Base-by-base conservation (phyloP, 164 flowering plant species). In the Liquidambar formosana region DNA sequence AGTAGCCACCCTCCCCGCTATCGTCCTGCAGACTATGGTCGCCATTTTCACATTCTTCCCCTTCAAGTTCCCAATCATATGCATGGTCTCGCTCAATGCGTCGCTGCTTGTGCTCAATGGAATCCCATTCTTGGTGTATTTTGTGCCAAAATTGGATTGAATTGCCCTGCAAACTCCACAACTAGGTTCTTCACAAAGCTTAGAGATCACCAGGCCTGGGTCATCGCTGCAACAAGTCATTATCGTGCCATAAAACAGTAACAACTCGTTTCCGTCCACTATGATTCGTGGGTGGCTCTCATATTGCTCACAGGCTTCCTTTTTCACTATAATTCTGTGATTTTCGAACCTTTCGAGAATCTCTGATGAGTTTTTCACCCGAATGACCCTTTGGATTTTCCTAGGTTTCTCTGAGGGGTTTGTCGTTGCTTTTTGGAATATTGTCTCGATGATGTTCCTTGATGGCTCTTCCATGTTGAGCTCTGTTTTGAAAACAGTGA, bases 231-330 rank as follows among this genome's bases (percentile, higher is more conserved):
- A 70, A 49, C 88, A 83, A 46, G 48, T 61, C 66, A 85, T 74
- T 23, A 75, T 66, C 18, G 87, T 84, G 66, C 68, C 72, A 61
- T 80, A 79, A 73, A 84, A 83, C n/a, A 52, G 72, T 21, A 86
- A 33, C 26, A 79, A 58, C 75, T 88, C 89, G 63, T 88, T 84
- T 27, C 87, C 85, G 67, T 86, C 92, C 4, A 81, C 89, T 28
- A 61, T 14, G 66, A 74, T 75, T 65, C 88, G 68, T 19, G 79
- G 81, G 62, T 86, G 82, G 48, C 47, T 69, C 45, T 41, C 47
- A 2, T 45, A n/a, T 25, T 68, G 65, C 63, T 44, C 33, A 11
- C 59, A 49, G 1, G 80, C 82, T 61, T 51, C 73, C 63, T 57
- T 75, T 73, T 84, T 86, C 71, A 83, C 82, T 64, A 47, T 66